These are phyloP conservation scores for Actinomucor elegans DNA, from an alignment of 371 early-diverging fungal genomes.

Conservation along the genomic window DNA sequence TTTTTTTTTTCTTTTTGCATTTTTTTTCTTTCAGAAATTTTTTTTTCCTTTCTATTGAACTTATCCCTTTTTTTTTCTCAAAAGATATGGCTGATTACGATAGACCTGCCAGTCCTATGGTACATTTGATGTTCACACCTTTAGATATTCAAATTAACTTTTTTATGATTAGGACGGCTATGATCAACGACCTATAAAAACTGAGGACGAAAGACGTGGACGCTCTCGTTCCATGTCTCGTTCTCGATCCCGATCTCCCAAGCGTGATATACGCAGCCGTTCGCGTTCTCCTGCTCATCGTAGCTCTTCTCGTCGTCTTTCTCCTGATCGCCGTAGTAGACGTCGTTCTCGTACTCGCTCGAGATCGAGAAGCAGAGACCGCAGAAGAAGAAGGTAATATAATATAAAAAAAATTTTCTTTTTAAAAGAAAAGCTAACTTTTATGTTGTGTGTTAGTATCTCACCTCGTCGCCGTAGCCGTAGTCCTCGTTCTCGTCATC, in stretches of 20 bases:
- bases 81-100: conserved; percentile 19
- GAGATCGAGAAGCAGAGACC: conserved; percentile 27
- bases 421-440: too few species aligned
- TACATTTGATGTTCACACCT: neutral
- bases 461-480: conserved; percentile 36
- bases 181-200: conserved; percentile 2
- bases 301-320: conserved; percentile 30
- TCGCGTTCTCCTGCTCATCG: conserved; percentile 28
- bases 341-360: conserved; percentile 40
- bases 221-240: conserved; percentile 33
- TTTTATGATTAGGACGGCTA: neutral
- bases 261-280: conserved; percentile 14
- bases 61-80: neutral
- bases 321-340: conserved; percentile 22
- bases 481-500: conserved; percentile 31
- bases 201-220: neutral
- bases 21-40: conserved; percentile 3
- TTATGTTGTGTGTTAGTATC: neutral
- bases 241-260: conserved; percentile 19
- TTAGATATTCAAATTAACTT: neutral
- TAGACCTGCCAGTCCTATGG: conserved; percentile 22
- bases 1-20: too few species aligned
- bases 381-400: conserved; percentile 38
- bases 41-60: neutral
- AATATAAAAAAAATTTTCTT: neutral